Evolutionary conservation across 116 monocot species (phyloP), one percentile per base, ranked within the genome.

Genomic region (Zostera marina): DNA sequence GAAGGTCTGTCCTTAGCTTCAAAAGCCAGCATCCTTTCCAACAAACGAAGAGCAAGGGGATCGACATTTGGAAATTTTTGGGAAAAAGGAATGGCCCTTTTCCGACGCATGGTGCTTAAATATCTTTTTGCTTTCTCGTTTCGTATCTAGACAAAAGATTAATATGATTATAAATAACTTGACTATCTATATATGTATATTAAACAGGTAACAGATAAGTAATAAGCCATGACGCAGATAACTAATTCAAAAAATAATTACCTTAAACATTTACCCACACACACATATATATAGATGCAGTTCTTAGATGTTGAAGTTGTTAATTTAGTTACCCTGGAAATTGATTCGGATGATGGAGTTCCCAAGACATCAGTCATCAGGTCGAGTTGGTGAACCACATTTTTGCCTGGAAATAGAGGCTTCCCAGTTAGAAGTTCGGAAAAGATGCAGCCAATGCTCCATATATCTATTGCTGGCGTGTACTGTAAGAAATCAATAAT

Each of bases 41-140:
- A 58, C 78, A 90, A 79, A 32, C 74, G 54, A 61, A 90, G 78
- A 41, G 90, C 90, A 53, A 78, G 72, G 47, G 90, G 90, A 76
- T 90, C 90, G 12, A 76, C 79, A 76, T 90, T 81, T 69, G 90
- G 90, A 55, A 90, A 79, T 54, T 84, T 90, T 60, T 81, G 84
- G 61, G 76, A 71, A 32, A 90, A 79, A 9, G 84, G 81, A 47
- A 81, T 15, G 44, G 74, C 69, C 45, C 66, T 84, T 72, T 90
- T 90, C 74, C 69, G 71, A 42, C 90, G 70, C 84, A 84, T 89
- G 63, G 66, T 84, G 74, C 84, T 84, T 54, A 90, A 81, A 63
- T 90, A 84, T 56, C 84, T 71, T 47, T 76, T 90, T 5, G 90
- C 90, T 53, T 90, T 90, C 56, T 90, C 84, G 73, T 90, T 90